Evolutionary conservation across 495 filamentous ascomycete genomes (phyloP).

Genomic region (Penicillium samsonianum): DNA sequence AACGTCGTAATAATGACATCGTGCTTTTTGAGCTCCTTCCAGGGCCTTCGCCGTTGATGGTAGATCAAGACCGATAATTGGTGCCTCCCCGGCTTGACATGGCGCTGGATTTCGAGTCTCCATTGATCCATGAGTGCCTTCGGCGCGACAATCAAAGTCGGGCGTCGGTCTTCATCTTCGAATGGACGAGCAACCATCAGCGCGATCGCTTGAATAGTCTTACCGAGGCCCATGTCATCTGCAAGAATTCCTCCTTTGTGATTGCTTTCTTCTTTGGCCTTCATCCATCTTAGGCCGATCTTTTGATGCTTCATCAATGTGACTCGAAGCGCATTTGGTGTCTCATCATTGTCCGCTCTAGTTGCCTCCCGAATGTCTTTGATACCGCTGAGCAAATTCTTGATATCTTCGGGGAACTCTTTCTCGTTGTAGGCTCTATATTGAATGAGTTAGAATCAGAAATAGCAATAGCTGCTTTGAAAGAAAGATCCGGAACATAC

Average conservation of each 20-base stretch:
- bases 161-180: constrained; percentile 63
- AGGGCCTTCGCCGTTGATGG: constrained; percentile 60
- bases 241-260: constrained; percentile 85
- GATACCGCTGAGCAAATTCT: constrained; percentile 68
- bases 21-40: constrained; percentile 61
- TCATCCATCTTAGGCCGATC: constrained; percentile 80
- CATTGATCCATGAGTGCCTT: constrained; percentile 88
- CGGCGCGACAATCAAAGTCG: constrained; percentile 84
- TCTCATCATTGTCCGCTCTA: constrained; percentile 65
- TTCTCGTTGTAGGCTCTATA: constrained; percentile 25
- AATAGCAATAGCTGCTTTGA: background rate
- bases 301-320: constrained; percentile 81
- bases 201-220: constrained; percentile 87
- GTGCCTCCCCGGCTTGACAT: constrained; percentile 61
- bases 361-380: constrained; percentile 71
- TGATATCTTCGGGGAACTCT: constrained; percentile 58
- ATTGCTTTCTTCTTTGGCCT: constrained; percentile 71
- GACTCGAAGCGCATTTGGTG: constrained; percentile 69
- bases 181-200: constrained; percentile 76
- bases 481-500: constrained; percentile 13
- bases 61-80: constrained; percentile 66
- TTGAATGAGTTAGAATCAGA: constrained; percentile 6
- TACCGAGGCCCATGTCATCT: constrained; percentile 95
- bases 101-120: constrained; percentile 78
- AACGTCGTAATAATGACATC: constrained; percentile 93